Evolutionary conservation across 2,329 filamentous ascomycete genomes (phyloP).

Genomic region (Aspergillus sp.): DNA sequence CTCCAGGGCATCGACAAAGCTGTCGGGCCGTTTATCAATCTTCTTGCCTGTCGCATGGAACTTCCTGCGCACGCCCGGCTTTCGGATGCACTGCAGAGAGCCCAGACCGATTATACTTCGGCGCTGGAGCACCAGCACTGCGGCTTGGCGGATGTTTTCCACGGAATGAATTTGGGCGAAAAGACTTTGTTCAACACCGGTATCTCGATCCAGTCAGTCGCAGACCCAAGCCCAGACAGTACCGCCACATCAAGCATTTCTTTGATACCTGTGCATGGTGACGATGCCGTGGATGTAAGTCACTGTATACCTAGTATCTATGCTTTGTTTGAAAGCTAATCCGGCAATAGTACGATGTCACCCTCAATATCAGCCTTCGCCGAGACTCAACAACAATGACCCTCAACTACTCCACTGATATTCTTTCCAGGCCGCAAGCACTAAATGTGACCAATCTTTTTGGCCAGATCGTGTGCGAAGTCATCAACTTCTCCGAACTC

Average conservation of each 20-base stretch:
- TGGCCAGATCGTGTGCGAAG: no score
- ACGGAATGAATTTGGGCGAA: slow-evolving; percentile 29
- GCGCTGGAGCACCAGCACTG: slow-evolving; percentile 44
- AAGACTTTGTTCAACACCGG: slow-evolving; percentile 36
- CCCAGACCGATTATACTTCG: slow-evolving; percentile 41
- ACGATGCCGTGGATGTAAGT: background rate
- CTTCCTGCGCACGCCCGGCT: slow-evolving; percentile 30
- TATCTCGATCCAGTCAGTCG: slow-evolving; percentile 16
- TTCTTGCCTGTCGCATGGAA: slow-evolving; percentile 45
- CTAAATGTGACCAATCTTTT: no score
- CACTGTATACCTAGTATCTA: no score
- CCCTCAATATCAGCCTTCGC: no score
- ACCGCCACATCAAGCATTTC: no score
- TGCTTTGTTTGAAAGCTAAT: no score
- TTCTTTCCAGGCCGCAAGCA: no score
- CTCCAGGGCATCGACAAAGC: slow-evolving; percentile 39
- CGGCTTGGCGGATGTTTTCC: slow-evolving; percentile 43
- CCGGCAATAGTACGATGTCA: no score
- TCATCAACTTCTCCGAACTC: no score
- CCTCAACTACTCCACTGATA: no score
- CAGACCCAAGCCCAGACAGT: no score
- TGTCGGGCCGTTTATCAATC: slow-evolving; percentile 47
- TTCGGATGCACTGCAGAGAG: slow-evolving; percentile 32
- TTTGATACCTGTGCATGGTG: background rate
- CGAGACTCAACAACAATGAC: no score